Evolutionary conservation across 345 rosid species (phyloP).

Genomic region (Kernera saxatilis): DNA sequence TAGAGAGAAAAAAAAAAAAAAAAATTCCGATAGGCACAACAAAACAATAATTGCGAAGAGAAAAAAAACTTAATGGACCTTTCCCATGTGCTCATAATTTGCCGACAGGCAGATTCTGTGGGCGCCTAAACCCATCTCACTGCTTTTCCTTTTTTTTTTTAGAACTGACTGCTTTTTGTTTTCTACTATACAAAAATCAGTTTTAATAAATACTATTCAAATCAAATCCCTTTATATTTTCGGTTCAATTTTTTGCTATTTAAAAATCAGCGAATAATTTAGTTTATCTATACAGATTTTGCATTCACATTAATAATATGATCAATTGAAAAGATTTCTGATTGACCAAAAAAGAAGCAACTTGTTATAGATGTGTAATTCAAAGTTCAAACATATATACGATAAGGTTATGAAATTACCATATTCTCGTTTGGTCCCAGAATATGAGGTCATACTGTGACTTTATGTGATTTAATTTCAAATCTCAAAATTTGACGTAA

Average conservation of each 20-base stretch:
- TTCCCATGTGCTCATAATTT: slow-evolving; percentile 6
- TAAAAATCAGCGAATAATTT: not conserved
- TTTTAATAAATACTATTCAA: not conserved
- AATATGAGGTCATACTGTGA: slow-evolving; percentile 5
- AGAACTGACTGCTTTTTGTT: not conserved
- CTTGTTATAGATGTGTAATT: not conserved
- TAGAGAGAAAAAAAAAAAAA: not conserved
- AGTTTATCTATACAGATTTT: not conserved
- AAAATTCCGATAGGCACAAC: not conserved
- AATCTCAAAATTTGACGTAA: not conserved
- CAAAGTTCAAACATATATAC: not conserved
- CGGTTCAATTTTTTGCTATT: not conserved
- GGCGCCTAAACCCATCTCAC: not conserved
- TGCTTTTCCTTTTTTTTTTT: not conserved
- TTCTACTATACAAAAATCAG: not conserved
- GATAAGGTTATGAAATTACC: not conserved
- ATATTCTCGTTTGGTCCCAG: not conserved
- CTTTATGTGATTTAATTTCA: not conserved
- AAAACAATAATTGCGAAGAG: not conserved
- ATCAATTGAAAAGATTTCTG: not conserved
- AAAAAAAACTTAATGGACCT: not conserved
- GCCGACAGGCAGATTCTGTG: not conserved
- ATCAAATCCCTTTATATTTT: not conserved
- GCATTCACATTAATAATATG: not conserved
- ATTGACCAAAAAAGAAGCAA: not conserved